phyloP scores from a whole-genome alignment of 495 filamentous ascomycete species.

The Aspergillus saccharolyticus region DNA sequence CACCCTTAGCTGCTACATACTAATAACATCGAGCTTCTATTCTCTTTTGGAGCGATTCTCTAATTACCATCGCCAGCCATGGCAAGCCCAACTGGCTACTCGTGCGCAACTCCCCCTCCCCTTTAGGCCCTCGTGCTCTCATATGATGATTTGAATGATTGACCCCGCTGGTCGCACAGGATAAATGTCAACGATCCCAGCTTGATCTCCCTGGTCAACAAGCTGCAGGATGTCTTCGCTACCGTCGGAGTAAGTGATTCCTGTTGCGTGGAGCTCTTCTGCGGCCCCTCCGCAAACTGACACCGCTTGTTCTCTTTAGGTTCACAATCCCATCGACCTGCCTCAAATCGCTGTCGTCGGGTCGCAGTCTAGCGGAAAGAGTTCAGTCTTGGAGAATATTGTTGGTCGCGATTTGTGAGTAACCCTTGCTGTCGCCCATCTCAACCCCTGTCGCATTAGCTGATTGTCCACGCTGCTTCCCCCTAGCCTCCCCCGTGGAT shows the following conservation, averaged over 20 bases:
- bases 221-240: slow-evolving; percentile 98
- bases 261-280: not conserved
- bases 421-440: slow-evolving; percentile 9
- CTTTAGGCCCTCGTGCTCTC: slow-evolving; percentile 22
- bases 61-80: slow-evolving; percentile 36
- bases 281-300: slow-evolving; percentile 22
- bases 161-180: slow-evolving; percentile 39
- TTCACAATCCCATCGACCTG: slow-evolving; percentile 97
- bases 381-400: slow-evolving; percentile 99
- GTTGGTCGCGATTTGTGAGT: slow-evolving; percentile 97
- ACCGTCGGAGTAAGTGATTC: slow-evolving; percentile 82
- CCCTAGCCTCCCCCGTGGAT: slow-evolving; percentile 86
- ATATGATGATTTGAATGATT: slow-evolving; percentile 23
- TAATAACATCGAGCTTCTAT: not conserved
- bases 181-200: slow-evolving; percentile 78
- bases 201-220: slow-evolving; percentile 93
- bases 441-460: slow-evolving; percentile 13
- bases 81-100: slow-evolving; percentile 45
- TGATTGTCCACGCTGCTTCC: slow-evolving; percentile 23
- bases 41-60: slow-evolving; percentile 17
- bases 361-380: slow-evolving; percentile 98
- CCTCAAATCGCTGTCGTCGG: slow-evolving; percentile 98
- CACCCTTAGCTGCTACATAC: slow-evolving; percentile 11
- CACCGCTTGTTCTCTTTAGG: slow-evolving; percentile 45
- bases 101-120: slow-evolving; percentile 33